Conservation (phyloP, 768 basidiomycete genomes). For the Dacryopinax primogenitus region DNA sequence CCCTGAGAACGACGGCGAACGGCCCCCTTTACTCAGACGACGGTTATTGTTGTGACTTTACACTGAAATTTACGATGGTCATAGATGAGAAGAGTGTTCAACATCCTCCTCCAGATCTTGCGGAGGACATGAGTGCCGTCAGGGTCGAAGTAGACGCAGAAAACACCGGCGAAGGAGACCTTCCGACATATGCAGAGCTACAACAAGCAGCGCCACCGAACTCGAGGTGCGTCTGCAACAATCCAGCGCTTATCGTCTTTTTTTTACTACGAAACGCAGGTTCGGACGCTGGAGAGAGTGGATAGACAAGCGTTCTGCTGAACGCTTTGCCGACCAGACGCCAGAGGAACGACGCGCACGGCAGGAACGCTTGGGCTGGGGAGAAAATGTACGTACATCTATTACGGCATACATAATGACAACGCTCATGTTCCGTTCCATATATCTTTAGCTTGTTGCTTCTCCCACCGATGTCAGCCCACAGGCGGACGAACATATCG, state of each 20-base stretch:
- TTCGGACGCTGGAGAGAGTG: constrained; percentile 78
- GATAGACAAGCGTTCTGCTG: constrained; percentile 69
- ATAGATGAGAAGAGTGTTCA: not conserved
- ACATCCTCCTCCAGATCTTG: not conserved
- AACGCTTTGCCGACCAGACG: not conserved
- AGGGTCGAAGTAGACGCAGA: not conserved
- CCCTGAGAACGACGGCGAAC: too few relatives aligned
- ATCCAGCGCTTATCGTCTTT: constrained; percentile 12
- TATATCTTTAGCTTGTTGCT: not conserved
- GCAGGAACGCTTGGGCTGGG: constrained; percentile 61
- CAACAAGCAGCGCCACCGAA: constrained; percentile 64
- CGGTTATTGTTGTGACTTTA: not conserved
- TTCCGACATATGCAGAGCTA: constrained; percentile 74
- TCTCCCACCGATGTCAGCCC: not conserved
- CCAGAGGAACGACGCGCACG: constrained; percentile 43
- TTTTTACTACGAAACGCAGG: constrained; percentile 29
- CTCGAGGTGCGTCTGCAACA: constrained; percentile 42
- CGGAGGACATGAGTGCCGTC: not conserved
- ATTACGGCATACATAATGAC: constrained; percentile 11
- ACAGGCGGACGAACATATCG: constrained; percentile 16
- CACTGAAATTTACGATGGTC: not conserved
- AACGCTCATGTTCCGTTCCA: not conserved
- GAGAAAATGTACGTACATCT: constrained; percentile 30
- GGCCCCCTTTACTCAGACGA: not conserved
- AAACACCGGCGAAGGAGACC: constrained; percentile 34